Evolutionary conservation across 805 yeast genomes (phyloP).

Genomic region (Saturnispora kantuleensis): DNA sequence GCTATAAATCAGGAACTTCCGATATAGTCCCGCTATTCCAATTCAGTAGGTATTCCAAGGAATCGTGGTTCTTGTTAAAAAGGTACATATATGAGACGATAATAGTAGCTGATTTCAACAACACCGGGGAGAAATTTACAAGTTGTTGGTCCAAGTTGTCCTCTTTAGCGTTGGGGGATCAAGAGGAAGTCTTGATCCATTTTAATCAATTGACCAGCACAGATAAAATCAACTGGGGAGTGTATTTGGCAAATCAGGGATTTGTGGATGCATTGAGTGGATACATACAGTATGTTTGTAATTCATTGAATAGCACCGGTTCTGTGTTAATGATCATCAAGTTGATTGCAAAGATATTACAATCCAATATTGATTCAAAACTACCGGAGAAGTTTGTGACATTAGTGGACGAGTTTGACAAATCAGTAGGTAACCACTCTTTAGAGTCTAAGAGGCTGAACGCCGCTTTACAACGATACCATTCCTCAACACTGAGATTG

Average conservation of each 20-base stretch:
- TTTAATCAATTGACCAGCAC: slow-evolving; percentile 18
- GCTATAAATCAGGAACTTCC: slow-evolving; percentile 12
- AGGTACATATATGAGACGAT: slow-evolving; percentile 22
- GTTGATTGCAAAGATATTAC: slow-evolving; percentile 16
- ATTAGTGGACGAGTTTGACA: neutral
- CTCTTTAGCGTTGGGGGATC: slow-evolving; percentile 14
- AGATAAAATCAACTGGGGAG: slow-evolving; percentile 19
- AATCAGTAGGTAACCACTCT: neutral
- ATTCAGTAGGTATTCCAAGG: slow-evolving; percentile 14
- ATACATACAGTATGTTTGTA: slow-evolving; percentile 9
- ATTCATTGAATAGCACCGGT: neutral
- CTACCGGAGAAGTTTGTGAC: slow-evolving; percentile 8
- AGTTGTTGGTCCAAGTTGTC: slow-evolving; percentile 16
- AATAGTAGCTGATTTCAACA: slow-evolving; percentile 20
- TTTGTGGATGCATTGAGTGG: slow-evolving; percentile 14
- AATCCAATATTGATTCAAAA: slow-evolving; percentile 7
- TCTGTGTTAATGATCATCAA: slow-evolving; percentile 18
- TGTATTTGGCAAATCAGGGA: slow-evolving; percentile 8
- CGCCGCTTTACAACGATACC: neutral
- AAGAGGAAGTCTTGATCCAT: slow-evolving; percentile 18
- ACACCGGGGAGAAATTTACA: slow-evolving; percentile 19
- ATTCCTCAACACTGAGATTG: slow-evolving; percentile 3
- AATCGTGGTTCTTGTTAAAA: slow-evolving; percentile 10
- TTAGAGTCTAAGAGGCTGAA: neutral
- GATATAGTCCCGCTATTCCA: slow-evolving; percentile 12